Base-by-base conservation (phyloP, 108 stramenopile genomes). In the Conticribra guillardii region DNA sequence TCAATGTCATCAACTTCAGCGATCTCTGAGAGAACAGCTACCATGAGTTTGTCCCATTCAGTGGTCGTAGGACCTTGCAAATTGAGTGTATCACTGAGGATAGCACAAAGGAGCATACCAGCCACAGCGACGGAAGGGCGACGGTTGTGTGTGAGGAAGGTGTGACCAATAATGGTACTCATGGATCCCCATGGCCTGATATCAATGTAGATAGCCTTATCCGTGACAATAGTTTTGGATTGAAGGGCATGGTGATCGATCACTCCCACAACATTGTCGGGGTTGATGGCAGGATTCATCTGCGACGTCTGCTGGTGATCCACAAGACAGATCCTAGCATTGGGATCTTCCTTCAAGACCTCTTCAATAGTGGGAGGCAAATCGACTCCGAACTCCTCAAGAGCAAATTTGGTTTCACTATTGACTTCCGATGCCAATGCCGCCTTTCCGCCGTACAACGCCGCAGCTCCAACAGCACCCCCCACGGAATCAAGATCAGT, bases 221-320 rank as follows among this genome's bases (percentile, higher is more conserved):
- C 87, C 11, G 87, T 92, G 22, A 86, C 82, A 54, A 92, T 71
- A 37, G 91, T 89, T 41, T 86, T 85, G 60, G 47, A 57, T 54
- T 92, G 91, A 4, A 92, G 77, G 14, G 91, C 91, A 71, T 92
- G 91, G 60, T 92, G 91, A 66, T 92, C 91, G 73, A 92, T 92
- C 37, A 88, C 72, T 26, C 91, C 91, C 2, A 87, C 85, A 48
- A 92, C 79, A 23, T 73, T 48, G 14, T 89, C 82, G 4, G 68
- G 60, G 46, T 79, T 74, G 60, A 92, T 89, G 22, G 85, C 50
- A 18, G 85, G 79, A 64, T 85, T 84, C 70, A 91, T 81, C 69
- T 91, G 90, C 1, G 82, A 74, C 15, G 83, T 85, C 54, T 92
- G 88, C 61, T 89, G 86, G 54, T 89, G 88, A 71, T 92, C 91